Evolutionary conservation across 2,329 filamentous ascomycete genomes (phyloP).

Genomic region (Pyricularia grisea): DNA sequence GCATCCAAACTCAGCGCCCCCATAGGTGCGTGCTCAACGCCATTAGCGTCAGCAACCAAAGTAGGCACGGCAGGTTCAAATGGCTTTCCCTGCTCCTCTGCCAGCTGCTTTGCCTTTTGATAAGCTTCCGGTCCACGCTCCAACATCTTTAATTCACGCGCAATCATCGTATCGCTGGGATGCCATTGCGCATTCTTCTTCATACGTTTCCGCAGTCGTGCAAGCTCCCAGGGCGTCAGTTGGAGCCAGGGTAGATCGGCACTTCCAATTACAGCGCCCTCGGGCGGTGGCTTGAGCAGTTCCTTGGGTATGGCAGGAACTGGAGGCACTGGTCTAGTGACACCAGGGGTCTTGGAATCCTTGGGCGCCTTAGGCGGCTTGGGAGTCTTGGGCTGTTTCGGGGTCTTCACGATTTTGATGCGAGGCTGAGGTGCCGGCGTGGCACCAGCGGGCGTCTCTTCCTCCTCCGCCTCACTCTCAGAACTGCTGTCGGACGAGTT

Average conservation of each 20-base stretch:
- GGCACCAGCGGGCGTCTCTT: constrained; percentile 25
- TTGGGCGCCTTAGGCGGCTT: constrained; percentile 36
- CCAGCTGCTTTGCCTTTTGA: constrained; percentile 51
- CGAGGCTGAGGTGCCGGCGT: constrained; percentile 27
- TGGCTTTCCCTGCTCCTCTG: constrained; percentile 53
- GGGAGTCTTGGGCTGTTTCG: constrained; percentile 14
- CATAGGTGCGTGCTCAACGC: constrained; percentile 42
- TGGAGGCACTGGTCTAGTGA: constrained; percentile 10
- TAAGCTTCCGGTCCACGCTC: constrained; percentile 58
- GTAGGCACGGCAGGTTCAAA: constrained; percentile 41
- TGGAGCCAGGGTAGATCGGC: constrained; percentile 56
- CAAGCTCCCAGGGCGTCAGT: constrained; percentile 55
- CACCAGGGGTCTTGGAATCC: constrained; percentile 15
- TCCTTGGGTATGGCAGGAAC: constrained; percentile 19
- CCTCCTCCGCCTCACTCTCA: constrained; percentile 29
- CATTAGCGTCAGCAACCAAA: constrained; percentile 36
- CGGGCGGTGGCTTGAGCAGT: constrained; percentile 46
- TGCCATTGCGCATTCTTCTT: constrained; percentile 87
- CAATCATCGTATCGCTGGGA: constrained; percentile 78
- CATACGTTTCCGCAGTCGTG: constrained; percentile 70
- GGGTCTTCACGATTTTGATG: constrained; percentile 35
- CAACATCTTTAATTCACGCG: constrained; percentile 63
- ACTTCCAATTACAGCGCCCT: constrained; percentile 49
- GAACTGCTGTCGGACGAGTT: constrained; percentile 32
- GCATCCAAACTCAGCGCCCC: constrained; percentile 49